Evolutionary conservation across 768 basidiomycete species (phyloP).

Genomic region (Leccinellum albellum): DNA sequence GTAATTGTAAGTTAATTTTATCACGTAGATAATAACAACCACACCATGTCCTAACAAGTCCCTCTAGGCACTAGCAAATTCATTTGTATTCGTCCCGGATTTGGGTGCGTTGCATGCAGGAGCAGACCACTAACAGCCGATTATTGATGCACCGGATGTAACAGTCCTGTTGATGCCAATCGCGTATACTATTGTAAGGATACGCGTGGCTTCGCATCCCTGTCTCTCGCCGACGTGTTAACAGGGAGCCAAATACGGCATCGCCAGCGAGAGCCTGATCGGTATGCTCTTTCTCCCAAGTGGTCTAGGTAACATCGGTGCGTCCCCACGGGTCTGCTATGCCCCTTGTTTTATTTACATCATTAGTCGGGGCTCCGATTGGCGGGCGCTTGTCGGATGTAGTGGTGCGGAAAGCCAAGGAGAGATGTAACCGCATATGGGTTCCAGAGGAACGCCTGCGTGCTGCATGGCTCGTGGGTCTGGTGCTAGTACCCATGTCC

Average conservation of each 20-base stretch:
- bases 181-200: slow-evolving; percentile 60
- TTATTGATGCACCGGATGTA: neutral
- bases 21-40: neutral
- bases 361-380: slow-evolving; percentile 54
- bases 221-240: neutral
- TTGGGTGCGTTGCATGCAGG: slow-evolving; percentile 30
- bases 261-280: slow-evolving; percentile 20
- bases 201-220: neutral
- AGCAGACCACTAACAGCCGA: neutral
- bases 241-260: slow-evolving; percentile 44
- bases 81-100: slow-evolving; percentile 25
- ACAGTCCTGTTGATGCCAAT: slow-evolving; percentile 53
- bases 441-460: slow-evolving; percentile 68
- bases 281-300: slow-evolving; percentile 26
- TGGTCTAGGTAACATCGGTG: slow-evolving; percentile 27
- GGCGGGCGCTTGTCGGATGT: slow-evolving; percentile 58
- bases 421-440: slow-evolving; percentile 51
- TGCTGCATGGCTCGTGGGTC: slow-evolving; percentile 44
- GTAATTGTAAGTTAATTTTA: slow-evolving; percentile 42
- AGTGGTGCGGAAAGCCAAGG: slow-evolving; percentile 45
- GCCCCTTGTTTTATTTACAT: neutral
- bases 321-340: neutral
- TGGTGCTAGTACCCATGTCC: slow-evolving; percentile 52
- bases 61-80: slow-evolving; percentile 42
- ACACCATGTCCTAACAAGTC: neutral